A percentile compares a stretch with the other conserved stretches of the same genome.
phyloP scores from a whole-genome alignment of 306 rosid genomes.

The Pueraria montana region DNA sequence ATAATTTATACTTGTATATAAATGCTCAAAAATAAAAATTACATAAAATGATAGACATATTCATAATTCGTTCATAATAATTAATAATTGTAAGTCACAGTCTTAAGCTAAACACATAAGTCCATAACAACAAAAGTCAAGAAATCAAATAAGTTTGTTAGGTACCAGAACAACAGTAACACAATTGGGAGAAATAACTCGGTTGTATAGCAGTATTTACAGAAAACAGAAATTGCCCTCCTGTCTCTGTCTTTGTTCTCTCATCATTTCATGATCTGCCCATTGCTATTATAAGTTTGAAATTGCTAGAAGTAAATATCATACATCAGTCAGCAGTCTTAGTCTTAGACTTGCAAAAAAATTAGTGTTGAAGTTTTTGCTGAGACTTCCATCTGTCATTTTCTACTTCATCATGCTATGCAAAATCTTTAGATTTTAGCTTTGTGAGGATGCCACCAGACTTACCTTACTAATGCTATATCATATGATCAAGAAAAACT shows the following conservation, averaged over 20 bases:
- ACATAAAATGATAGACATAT: too few species aligned
- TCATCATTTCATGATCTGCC: conserved; percentile 1
- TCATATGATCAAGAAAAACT: not conserved
- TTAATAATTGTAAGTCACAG: too few species aligned
- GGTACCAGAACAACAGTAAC: too few species aligned
- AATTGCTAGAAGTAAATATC: not conserved
- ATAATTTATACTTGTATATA: too few species aligned
- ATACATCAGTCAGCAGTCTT: not conserved
- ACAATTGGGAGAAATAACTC: too few species aligned
- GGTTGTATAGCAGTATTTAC: too few species aligned
- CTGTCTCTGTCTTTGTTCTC: not conserved
- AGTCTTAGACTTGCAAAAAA: conserved; percentile 16
- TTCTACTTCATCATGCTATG: conserved; percentile 4
- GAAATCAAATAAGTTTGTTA: too few species aligned
- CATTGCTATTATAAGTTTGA: not conserved
- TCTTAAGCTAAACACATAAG: too few species aligned
- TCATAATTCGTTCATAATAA: too few species aligned
- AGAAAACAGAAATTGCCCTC: too few species aligned
- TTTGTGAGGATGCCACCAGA: conserved; percentile 20
- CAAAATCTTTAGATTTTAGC: conserved; percentile 32
- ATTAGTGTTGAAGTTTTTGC: not conserved
- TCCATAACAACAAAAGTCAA: too few species aligned
- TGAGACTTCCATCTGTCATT: conserved; percentile 24
- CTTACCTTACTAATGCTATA: conserved; percentile 17
- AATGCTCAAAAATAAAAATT: too few species aligned